Base-by-base conservation (phyloP, 2,329 filamentous ascomycete species). In the Penicillium capsulatum region DNA sequence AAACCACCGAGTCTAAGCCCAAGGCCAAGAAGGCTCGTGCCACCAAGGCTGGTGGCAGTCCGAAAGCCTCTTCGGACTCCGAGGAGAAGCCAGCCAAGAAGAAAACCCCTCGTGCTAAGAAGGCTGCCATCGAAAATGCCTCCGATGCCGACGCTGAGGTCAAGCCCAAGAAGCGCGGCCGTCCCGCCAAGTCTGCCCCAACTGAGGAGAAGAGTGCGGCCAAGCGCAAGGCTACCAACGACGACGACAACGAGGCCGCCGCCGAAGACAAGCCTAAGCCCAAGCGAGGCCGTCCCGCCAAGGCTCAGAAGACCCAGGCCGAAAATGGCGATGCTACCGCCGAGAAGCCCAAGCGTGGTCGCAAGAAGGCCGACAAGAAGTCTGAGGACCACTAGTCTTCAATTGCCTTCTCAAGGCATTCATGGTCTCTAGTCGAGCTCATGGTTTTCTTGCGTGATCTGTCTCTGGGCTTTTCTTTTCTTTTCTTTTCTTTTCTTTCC, bases 181-280 rank as follows among this genome's bases (percentile, higher is more conserved):
- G 55, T 31, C 34, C 51, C 16, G 10, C 51, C 20, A 56, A 55
- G 24, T 30, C 36, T 17, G 22, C 43, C 17, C 9, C 19, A 5
- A 10, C 40, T 31, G 42, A 44, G 19, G 19, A 35, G 16, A 13
- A 42, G 10, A 50, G 42, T 34, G 39, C 45, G 24, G 45, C 42
- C 13, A 50, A 54, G 36, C 49, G 50, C 38, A 50, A 45, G 33
- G 33, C 31, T 16, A 40, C 38, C 13, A 27, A 36, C 3, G 48
- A 47, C 4, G 51, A 54, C 17, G 31, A 49, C 2, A 40, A 40
- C n/a, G 47, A 49, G 6, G 47, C 38, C 3, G 44, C 52, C 14
- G 32, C 34, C 5, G 42, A 48, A 14, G 46, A 52, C 28, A 57
- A 49, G 39, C 47, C 54, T 8, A 60, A 57, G 51, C 51, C 54